A percentile compares a stretch with the other conserved stretches of the same genome.
Conservation (phyloP, 164 flowering plant species). For the Nelumbo lutea region DNA sequence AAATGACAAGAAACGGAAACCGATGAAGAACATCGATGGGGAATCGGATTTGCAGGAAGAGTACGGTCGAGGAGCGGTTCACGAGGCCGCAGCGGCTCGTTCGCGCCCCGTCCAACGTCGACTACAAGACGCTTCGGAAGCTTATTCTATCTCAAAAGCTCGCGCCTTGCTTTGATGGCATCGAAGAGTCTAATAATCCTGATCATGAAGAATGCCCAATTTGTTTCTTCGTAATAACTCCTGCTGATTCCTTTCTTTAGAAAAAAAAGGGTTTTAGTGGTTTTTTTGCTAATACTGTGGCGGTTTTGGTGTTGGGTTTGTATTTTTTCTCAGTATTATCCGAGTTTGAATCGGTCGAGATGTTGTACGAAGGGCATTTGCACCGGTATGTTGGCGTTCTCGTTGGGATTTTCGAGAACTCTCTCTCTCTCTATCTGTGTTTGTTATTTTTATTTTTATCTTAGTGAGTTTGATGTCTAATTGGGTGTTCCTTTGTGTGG, state of each 20-base stretch:
- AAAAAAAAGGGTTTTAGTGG: background rate
- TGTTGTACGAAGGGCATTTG: conserved; percentile 34
- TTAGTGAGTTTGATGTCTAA: background rate
- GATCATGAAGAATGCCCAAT: conserved; percentile 39
- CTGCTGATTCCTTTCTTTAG: background rate
- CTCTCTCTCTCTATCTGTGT: background rate
- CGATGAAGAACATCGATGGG: conserved; percentile 25
- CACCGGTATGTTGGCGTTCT: conserved; percentile 20
- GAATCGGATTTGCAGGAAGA: conserved; percentile 21
- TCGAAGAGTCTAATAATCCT: conserved; percentile 20
- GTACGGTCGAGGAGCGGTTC: conserved; percentile 23
- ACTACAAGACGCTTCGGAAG: conserved; percentile 31
- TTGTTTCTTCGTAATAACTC: conserved; percentile 26
- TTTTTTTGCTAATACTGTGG: background rate
- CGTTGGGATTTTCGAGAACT: background rate
- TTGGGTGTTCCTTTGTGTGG: conserved; percentile 1
- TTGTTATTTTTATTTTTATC: background rate
- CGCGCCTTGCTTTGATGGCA: conserved; percentile 35
- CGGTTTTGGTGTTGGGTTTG: conserved; percentile 3
- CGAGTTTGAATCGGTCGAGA: conserved; percentile 35
- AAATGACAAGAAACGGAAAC: conserved; percentile 14
- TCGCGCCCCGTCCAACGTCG: conserved; percentile 18
- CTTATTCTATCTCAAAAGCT: conserved; percentile 25
- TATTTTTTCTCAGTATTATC: conserved; percentile 20
- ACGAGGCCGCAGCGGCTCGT: conserved; percentile 27